Evolutionary conservation across 345 rosid genomes (phyloP).

Genomic region (Salix suchowensis): DNA sequence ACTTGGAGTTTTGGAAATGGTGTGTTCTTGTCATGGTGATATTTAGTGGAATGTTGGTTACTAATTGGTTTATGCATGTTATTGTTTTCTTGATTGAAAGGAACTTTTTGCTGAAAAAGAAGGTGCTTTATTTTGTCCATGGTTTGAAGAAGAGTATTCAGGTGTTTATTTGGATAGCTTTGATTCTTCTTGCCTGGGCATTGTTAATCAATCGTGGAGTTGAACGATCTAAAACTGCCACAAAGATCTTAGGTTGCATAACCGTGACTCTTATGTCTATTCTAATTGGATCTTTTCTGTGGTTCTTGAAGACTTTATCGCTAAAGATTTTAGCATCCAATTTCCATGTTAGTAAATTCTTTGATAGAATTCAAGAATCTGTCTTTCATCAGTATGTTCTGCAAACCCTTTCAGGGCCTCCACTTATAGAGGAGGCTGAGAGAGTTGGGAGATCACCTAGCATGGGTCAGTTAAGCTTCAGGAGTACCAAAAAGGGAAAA

Average conservation of each 20-base stretch:
- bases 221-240: slow-evolving; percentile 35
- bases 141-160: slow-evolving; percentile 86
- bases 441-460: slow-evolving; percentile 44
- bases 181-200: slow-evolving; percentile 64
- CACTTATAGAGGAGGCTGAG: slow-evolving; percentile 68
- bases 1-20: slow-evolving; percentile 77
- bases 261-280: slow-evolving; percentile 62
- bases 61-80: slow-evolving; percentile 71
- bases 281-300: slow-evolving; percentile 58
- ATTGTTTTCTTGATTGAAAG: slow-evolving; percentile 71
- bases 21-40: slow-evolving; percentile 68
- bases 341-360: slow-evolving; percentile 74
- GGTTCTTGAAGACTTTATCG: slow-evolving; percentile 63
- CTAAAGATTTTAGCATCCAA: slow-evolving; percentile 76
- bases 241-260: slow-evolving; percentile 38
- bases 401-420: slow-evolving; percentile 69
- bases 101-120: slow-evolving; percentile 64
- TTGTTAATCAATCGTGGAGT: slow-evolving; percentile 49
- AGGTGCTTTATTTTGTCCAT: slow-evolving; percentile 83
- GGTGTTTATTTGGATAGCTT: slow-evolving; percentile 67
- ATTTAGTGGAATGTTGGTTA: slow-evolving; percentile 65
- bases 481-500: slow-evolving; percentile 44
- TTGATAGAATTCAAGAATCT: slow-evolving; percentile 88
- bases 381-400: slow-evolving; percentile 77
- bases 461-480: slow-evolving; percentile 48